Evolutionary conservation across 2,329 filamentous ascomycete genomes (phyloP).

Genomic region (Fusarium sp.): DNA sequence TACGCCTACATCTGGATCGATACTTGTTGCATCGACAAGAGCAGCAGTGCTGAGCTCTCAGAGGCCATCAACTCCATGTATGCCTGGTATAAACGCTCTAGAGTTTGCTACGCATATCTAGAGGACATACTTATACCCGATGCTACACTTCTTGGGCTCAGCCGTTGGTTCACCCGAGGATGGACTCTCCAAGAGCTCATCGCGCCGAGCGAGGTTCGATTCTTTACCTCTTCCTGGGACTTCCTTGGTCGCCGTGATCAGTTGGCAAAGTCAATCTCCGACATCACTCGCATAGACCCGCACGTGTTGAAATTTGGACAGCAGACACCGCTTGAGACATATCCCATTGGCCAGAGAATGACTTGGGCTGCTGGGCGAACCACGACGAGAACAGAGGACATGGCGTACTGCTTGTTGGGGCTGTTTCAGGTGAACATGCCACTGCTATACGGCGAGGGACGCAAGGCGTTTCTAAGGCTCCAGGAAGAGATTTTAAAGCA

Average conservation of each 20-base stretch:
- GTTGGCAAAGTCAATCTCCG: background rate
- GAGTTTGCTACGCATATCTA: background rate
- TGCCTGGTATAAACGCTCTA: background rate
- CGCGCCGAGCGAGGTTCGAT: background rate
- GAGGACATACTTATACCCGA: background rate
- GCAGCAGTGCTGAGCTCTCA: background rate
- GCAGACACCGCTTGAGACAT: background rate
- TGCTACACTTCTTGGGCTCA: background rate
- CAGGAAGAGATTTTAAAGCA: background rate
- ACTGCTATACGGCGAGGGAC: background rate
- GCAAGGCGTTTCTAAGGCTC: background rate
- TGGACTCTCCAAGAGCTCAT: background rate
- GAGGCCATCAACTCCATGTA: background rate
- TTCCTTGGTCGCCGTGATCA: background rate
- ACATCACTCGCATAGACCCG: background rate
- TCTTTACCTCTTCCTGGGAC: background rate
- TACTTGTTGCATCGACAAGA: background rate
- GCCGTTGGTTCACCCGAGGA: background rate
- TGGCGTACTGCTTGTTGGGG: background rate
- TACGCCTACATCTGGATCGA: background rate
- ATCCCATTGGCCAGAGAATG: background rate
- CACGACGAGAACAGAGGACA: background rate
- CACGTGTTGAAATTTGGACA: background rate
- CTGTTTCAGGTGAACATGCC: background rate
- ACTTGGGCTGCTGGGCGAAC: background rate